These are phyloP conservation scores for Russula foetens DNA, from an alignment of 768 basidiomycete species.

Conservation along the genomic window DNA sequence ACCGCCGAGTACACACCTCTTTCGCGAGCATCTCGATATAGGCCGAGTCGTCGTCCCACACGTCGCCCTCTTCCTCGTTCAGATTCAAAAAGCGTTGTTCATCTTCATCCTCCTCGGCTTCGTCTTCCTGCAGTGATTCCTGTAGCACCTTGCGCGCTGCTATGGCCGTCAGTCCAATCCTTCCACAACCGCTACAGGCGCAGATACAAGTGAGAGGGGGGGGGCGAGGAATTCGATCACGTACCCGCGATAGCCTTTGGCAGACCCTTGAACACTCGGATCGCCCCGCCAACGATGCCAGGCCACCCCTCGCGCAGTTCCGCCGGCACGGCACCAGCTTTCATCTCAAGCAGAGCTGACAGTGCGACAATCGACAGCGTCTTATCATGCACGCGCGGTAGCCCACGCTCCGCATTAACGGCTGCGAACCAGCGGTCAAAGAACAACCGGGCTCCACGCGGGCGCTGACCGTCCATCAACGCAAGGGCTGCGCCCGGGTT, in stretches of 20 bases:
- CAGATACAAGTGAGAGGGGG: neutral
- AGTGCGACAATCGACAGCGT: conserved; percentile 72
- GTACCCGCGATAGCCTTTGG: conserved; percentile 71
- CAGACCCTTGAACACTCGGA: conserved; percentile 70
- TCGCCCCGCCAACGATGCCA: conserved; percentile 57
- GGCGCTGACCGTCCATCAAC: conserved; percentile 54
- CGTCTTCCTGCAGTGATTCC: conserved; percentile 29
- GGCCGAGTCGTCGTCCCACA: conserved; percentile 85
- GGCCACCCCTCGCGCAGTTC: conserved; percentile 64
- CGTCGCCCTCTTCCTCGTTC: conserved; percentile 73
- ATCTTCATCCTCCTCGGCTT: conserved; percentile 23
- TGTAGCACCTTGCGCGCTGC: conserved; percentile 56
- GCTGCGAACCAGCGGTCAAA: conserved; percentile 80
- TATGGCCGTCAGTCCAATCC: neutral
- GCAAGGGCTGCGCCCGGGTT: conserved; percentile 72
- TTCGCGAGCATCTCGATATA: conserved; percentile 82
- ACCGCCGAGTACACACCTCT: conserved; percentile 54
- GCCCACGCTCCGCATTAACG: conserved; percentile 47
- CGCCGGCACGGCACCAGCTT: conserved; percentile 47
- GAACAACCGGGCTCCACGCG: conserved; percentile 63
- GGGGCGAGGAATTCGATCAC: conserved; percentile 14
- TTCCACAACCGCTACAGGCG: neutral
- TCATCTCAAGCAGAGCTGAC: conserved; percentile 68
- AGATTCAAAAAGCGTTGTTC: conserved; percentile 49
- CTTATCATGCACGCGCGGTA: conserved; percentile 88